Percentiles rank a stretch among this genome's conserved stretches.
These are phyloP conservation scores for Evernia prunastri DNA, from an alignment of 495 filamentous ascomycete species.

Conservation along the genomic window DNA sequence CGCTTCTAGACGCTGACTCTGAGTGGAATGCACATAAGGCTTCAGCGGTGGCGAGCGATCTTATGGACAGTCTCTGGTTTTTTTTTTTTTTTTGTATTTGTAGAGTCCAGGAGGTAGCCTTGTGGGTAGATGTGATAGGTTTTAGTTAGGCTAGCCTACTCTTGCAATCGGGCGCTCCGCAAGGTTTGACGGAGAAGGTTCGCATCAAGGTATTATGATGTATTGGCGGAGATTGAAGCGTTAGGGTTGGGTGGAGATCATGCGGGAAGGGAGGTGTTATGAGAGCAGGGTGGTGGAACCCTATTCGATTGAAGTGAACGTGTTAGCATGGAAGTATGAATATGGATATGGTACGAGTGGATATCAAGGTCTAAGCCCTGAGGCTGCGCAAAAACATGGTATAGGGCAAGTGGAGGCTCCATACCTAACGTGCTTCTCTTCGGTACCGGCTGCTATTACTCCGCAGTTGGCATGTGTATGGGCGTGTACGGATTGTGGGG, in stretches of 20 bases:
- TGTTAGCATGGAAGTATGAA: slow-evolving; percentile 9
- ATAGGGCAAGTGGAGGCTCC: not conserved
- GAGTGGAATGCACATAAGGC: not conserved
- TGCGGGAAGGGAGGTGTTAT: not conserved
- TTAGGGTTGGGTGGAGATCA: not conserved
- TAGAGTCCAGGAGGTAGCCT: slow-evolving; percentile 10
- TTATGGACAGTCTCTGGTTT: slow-evolving; percentile 1
- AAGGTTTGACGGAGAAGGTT: not conserved
- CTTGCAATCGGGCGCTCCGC: slow-evolving; percentile 3
- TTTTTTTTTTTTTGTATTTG: no score
- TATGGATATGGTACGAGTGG: not conserved
- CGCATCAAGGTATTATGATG: not conserved
- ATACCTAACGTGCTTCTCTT: slow-evolving; percentile 5
- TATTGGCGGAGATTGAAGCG: slow-evolving; percentile 2
- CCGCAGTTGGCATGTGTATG: not conserved
- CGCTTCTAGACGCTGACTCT: not conserved
- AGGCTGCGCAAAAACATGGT: slow-evolving; percentile 20
- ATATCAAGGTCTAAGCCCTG: slow-evolving; percentile 17
- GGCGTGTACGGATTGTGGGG: slow-evolving; percentile 15
- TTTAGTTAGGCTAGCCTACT: not conserved
- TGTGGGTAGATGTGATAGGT: slow-evolving; percentile 1
- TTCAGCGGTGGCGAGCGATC: not conserved
- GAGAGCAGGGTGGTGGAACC: not conserved
- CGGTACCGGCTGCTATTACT: slow-evolving; percentile 1
- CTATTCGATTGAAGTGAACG: not conserved